Conservation (phyloP, 352 stramenopile species). For the Phytopythium mirpurense region DNA sequence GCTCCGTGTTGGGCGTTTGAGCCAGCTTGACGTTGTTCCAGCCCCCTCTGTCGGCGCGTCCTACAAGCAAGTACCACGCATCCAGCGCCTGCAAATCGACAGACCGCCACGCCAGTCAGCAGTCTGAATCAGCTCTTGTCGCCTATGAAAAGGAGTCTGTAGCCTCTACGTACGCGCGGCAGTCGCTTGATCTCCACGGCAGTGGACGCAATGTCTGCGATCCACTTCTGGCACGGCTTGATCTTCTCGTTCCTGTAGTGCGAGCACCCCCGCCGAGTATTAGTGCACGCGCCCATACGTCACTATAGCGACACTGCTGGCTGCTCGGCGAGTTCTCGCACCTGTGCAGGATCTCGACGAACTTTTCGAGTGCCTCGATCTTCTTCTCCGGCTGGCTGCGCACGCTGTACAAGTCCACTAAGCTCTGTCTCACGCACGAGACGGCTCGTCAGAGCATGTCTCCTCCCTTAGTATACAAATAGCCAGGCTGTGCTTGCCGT, state of each 20-base stretch:
- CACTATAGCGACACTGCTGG: no score
- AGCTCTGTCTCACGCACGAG: slow-evolving; percentile 28
- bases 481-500: not conserved
- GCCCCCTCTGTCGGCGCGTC: slow-evolving; percentile 11
- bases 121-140: not conserved
- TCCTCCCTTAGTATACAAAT: not conserved
- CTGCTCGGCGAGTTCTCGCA: slow-evolving; percentile 7
- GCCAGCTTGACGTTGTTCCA: slow-evolving; percentile 34
- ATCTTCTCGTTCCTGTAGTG: slow-evolving; percentile 54
- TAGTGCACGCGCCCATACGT: not conserved
- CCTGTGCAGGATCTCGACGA: slow-evolving; percentile 65
- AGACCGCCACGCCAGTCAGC: not conserved
- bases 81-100: slow-evolving; percentile 49
- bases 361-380: slow-evolving; percentile 64
- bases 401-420: slow-evolving; percentile 69
- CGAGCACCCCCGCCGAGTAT: not conserved
- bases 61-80: slow-evolving; percentile 70
- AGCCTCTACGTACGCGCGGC: slow-evolving; percentile 21
- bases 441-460: slow-evolving; percentile 6
- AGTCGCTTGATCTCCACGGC: slow-evolving; percentile 49
- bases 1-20: slow-evolving; percentile 55
- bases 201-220: slow-evolving; percentile 52
- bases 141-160: not conserved
- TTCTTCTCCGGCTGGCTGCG: slow-evolving; percentile 49
- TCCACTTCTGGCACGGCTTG: slow-evolving; percentile 79